These are phyloP conservation scores for Pseudotsuga menziesii DNA, from an alignment of 75 land plant genomes.

Conservation along the genomic window DNA sequence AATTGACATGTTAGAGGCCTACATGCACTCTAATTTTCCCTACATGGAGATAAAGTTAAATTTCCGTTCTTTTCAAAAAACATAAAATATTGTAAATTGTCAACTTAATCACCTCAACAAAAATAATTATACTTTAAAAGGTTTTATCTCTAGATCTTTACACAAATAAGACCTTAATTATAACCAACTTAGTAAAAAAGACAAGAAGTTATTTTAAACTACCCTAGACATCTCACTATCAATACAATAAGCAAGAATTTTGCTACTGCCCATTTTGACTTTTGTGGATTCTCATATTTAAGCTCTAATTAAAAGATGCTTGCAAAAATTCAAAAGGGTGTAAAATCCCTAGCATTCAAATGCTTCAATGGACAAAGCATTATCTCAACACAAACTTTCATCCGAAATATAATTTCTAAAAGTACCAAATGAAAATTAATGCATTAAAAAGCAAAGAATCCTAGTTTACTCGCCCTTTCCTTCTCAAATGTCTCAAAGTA, in stretches of 20 bases:
- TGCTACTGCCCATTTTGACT: background rate
- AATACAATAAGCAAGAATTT: background rate
- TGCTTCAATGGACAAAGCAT: background rate
- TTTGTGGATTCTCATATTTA: background rate
- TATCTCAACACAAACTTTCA: background rate
- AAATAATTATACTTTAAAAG: too few species aligned
- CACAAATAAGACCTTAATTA: too few species aligned
- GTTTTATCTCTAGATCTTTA: too few species aligned
- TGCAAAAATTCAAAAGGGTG: background rate
- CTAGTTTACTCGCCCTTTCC: slow-evolving; percentile 59
- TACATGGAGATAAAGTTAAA: too few species aligned
- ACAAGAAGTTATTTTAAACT: too few species aligned
- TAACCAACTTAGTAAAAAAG: too few species aligned
- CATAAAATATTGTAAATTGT: too few species aligned
- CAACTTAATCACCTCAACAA: too few species aligned
- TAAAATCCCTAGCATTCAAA: background rate
- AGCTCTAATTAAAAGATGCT: background rate
- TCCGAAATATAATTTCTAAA: background rate
- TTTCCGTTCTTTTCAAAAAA: too few species aligned
- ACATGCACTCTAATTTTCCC: too few species aligned
- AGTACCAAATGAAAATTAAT: background rate
- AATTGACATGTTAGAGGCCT: too few species aligned
- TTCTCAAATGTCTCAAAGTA: slow-evolving; percentile 84
- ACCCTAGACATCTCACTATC: background rate
- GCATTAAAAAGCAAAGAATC: slow-evolving; percentile 46